Conservation (phyloP, 768 basidiomycete genomes). For the Kwoniella sp. region DNA sequence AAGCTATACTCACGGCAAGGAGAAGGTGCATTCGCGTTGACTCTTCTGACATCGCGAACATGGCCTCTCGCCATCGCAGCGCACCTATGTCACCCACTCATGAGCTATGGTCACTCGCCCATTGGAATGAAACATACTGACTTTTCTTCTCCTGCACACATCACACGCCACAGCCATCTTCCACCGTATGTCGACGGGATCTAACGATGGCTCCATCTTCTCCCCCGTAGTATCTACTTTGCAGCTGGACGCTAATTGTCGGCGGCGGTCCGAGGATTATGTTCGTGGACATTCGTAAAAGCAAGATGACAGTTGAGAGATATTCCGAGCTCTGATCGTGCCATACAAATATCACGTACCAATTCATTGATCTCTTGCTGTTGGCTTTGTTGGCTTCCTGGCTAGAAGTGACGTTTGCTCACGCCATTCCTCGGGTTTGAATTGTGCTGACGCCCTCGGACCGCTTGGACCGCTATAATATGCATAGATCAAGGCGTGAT, state of each 20-base stretch:
- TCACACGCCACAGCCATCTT: conserved; percentile 21
- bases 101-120: neutral
- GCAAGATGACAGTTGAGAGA: neutral
- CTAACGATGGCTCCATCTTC: conserved; percentile 1
- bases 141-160: conserved; percentile 13
- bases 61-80: conserved; percentile 15
- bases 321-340: neutral
- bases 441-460: neutral
- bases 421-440: conserved; percentile 3
- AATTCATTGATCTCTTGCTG: neutral
- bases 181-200: conserved; percentile 17
- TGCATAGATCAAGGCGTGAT: neutral
- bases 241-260: neutral
- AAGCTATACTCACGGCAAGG: conserved; percentile 9
- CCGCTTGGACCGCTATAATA: neutral
- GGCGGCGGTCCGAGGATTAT: neutral
- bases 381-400: neutral
- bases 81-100: conserved; percentile 2
- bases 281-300: neutral
- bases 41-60: conserved; percentile 18
- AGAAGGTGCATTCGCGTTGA: conserved; percentile 13
- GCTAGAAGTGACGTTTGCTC: neutral
- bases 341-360: neutral
- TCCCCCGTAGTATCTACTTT: conserved; percentile 1
- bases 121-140: neutral